A percentile compares a stretch with the other conserved stretches of the same genome.
These are phyloP conservation scores for Raddia guianensis DNA, from an alignment of 176 grass and related monocot species.

Conservation along the genomic window DNA sequence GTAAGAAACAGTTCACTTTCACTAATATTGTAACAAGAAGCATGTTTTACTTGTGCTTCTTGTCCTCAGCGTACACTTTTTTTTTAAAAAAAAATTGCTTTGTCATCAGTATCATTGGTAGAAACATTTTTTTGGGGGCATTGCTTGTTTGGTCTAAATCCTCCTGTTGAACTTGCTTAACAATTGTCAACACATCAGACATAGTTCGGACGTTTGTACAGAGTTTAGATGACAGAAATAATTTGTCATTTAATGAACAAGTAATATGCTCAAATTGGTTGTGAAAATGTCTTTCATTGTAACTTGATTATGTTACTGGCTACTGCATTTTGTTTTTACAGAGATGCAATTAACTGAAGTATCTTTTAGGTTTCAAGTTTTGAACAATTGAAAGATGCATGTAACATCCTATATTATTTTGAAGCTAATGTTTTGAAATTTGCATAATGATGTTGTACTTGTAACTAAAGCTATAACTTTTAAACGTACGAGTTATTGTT, in stretches of 20 bases:
- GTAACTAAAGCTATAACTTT: background rate
- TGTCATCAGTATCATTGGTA: background rate
- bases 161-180: constrained; percentile 12
- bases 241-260: constrained; percentile 3
- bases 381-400: background rate
- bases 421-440: background rate
- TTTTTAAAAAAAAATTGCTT: background rate
- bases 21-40: constrained; percentile 20
- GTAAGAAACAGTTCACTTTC: constrained; percentile 49
- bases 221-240: background rate
- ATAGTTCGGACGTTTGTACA: constrained; percentile 12
- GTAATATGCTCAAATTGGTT: background rate
- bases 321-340: background rate
- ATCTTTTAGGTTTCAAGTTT: background rate
- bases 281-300: constrained; percentile 1
- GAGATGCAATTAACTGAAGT: background rate
- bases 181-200: background rate
- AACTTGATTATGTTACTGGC: constrained; percentile 9
- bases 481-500: constrained; percentile 11
- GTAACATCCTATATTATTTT: constrained; percentile 17
- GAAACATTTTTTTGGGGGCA: background rate
- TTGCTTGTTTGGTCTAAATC: background rate
- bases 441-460: constrained; percentile 6
- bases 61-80: constrained; percentile 15
- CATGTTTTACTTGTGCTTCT: constrained; percentile 23